Percentiles rank a stretch among this genome's conserved stretches.
These are phyloP conservation scores for Pelargonium myrrhifolium DNA, from an alignment of 441 rosid genomes.

Conservation along the genomic window DNA sequence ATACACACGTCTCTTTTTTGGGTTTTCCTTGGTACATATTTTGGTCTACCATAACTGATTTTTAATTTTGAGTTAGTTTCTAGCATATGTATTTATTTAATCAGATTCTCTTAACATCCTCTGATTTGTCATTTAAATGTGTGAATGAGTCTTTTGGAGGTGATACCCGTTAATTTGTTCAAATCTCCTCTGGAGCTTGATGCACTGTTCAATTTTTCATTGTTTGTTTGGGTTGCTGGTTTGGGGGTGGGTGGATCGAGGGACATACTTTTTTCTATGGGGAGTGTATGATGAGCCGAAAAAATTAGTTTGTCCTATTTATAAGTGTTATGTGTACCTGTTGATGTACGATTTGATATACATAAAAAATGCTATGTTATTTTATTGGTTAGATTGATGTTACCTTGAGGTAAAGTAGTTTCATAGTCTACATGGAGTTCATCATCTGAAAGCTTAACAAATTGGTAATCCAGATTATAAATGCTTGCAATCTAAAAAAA, in stretches of 20 bases:
- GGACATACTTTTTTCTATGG: background rate
- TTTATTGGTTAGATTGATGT: background rate
- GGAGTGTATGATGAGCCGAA: background rate
- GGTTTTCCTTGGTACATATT: background rate
- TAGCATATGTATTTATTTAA: background rate
- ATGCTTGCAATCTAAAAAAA: background rate
- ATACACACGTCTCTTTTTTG: too few relatives aligned
- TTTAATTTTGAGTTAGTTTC: background rate
- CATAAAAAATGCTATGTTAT: background rate
- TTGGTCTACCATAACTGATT: background rate
- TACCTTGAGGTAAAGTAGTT: background rate
- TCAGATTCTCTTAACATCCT: background rate
- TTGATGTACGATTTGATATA: background rate
- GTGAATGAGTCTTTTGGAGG: background rate
- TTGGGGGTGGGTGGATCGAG: background rate
- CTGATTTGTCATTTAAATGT: background rate
- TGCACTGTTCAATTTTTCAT: background rate
- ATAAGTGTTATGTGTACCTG: background rate
- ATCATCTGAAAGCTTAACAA: background rate
- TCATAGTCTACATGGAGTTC: background rate
- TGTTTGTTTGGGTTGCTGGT: background rate
- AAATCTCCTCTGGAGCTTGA: background rate
- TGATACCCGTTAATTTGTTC: background rate
- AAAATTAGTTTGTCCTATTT: background rate
- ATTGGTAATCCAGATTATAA: background rate